phyloP scores from a whole-genome alignment of 1,284 basidiomycete species.

The Naganishia liquefaciens region DNA sequence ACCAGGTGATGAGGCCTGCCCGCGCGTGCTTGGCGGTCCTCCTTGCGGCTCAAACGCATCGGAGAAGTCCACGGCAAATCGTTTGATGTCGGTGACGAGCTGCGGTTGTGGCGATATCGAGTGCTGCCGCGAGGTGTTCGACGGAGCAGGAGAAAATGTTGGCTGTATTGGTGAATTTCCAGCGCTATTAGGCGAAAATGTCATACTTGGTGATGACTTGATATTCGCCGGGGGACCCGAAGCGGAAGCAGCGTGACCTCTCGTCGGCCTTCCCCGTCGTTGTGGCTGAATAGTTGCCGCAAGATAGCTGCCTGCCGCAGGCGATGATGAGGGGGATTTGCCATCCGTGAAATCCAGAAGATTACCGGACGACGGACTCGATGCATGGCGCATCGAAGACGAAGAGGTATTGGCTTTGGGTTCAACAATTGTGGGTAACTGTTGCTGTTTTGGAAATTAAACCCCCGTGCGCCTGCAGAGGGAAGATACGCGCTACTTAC shows the following conservation, averaged over 20 bases:
- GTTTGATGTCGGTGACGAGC: conserved; percentile 27
- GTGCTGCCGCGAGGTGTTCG: conserved; percentile 17
- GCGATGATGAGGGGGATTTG: conserved; percentile 28
- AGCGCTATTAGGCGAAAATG: conserved; percentile 8
- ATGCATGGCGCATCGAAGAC: neutral
- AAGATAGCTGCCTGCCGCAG: conserved; percentile 35
- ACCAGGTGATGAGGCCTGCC: neutral
- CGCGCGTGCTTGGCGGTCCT: neutral
- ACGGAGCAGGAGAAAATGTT: conserved; percentile 9
- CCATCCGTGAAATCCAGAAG: conserved; percentile 49
- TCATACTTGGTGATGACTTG: conserved; percentile 12
- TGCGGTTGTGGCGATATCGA: conserved; percentile 25
- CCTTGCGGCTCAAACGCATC: conserved; percentile 39
- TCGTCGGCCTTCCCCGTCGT: conserved; percentile 49
- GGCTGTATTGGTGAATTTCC: neutral
- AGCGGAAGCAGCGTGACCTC: conserved; percentile 7
- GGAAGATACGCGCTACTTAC: conserved; percentile 43
- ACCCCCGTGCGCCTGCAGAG: too few species aligned
- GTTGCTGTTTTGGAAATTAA: neutral
- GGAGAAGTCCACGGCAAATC: conserved; percentile 38
- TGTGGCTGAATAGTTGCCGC: conserved; percentile 48
- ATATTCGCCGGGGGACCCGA: conserved; percentile 1
- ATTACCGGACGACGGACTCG: conserved; percentile 36
- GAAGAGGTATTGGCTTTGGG: neutral
- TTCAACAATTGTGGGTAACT: conserved; percentile 22